Conservation (phyloP, 1,284 basidiomycete genomes). For the Papiliotrema fonsecae region DNA sequence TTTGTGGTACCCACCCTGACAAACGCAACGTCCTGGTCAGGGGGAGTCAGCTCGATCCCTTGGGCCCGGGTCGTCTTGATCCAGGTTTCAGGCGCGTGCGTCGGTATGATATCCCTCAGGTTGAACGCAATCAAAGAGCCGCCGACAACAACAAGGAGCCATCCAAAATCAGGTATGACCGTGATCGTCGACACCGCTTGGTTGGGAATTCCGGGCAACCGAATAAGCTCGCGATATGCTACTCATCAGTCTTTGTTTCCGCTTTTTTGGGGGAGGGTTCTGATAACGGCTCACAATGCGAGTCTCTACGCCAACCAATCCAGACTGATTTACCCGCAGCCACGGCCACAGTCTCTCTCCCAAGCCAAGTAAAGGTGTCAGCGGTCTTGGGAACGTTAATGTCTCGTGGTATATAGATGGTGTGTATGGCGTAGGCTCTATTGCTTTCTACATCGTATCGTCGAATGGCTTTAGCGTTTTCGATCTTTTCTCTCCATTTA, state of each 20-base stretch:
- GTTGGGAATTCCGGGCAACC: conserved; percentile 12
- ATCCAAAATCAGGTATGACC: conserved; percentile 28
- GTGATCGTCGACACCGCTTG: conserved; percentile 21
- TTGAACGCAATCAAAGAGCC: conserved; percentile 24
- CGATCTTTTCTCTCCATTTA: conserved; percentile 33
- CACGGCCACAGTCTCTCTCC: conserved; percentile 24
- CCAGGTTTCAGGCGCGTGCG: conserved; percentile 31
- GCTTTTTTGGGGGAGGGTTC: background rate
- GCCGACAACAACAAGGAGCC: conserved; percentile 24
- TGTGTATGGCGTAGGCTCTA: conserved; percentile 28
- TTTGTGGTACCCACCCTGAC: conserved; percentile 28
- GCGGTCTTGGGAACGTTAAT: conserved; percentile 17
- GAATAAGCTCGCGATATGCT: conserved; percentile 31
- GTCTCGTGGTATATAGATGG: conserved; percentile 15
- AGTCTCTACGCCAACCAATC: conserved; percentile 33
- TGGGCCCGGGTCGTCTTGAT: conserved; percentile 10
- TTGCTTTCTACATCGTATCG: conserved; percentile 35
- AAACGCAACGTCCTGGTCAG: conserved; percentile 22
- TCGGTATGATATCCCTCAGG: conserved; percentile 27
- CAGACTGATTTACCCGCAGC: conserved; percentile 22
- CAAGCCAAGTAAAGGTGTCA: conserved; percentile 30
- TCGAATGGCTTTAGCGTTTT: conserved; percentile 27
- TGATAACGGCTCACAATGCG: conserved; percentile 11
- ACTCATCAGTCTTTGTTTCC: background rate
- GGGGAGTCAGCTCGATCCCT: conserved; percentile 16